Evolutionary conservation across 2,329 filamentous ascomycete species (phyloP), one percentile per base, ranked within the genome.

Genomic region (Fusarium chaquense): DNA sequence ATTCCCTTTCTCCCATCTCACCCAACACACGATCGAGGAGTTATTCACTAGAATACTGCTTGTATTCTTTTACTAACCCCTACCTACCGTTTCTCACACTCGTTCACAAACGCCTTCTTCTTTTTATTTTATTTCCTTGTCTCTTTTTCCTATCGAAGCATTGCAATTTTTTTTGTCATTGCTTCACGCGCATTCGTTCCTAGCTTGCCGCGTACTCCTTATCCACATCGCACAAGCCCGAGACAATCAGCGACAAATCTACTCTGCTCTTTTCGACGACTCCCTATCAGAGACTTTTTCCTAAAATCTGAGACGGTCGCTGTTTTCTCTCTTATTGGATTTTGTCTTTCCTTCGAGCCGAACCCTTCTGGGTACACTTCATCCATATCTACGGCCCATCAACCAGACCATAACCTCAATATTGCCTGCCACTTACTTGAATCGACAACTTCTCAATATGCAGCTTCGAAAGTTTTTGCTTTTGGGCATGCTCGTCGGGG

Each of bases 401-500:
- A 40, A 50, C 58, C 36, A 64, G 35, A 41, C 64, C 47, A 51
- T 24, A 26, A 46, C 33, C 24, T 36, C 49, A 20, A 61, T 45
- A 59, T 45, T 57, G 58, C 67, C 59, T 53, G 55, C 66, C 57
- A 50, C 45, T 26, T 70, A 52, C 52, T 67, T 58, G 62, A 64
- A 56, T 60, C 61, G 58, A 64, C 36, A 64, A 59, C 41, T 36
- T 8, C 49, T 55, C 65, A 65, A 59, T 32, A 75, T 75, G 73
- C 72, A 75, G 53, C 43, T 75, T 64, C 69, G 67, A 69, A 51
- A 67, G 54, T 53, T 75, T 24, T 58, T 75, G n/a, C 35, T 75
- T 32, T 24, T 75, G 52, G 69, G 73, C 55, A 49, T 75, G 58
- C 65, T 73, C 57, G 57, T 73, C 44, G 72, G 70, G 56, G 67